These are phyloP conservation scores for Lenwebbia sp. DNA, from an alignment of 345 rosid genomes.

Conservation along the genomic window DNA sequence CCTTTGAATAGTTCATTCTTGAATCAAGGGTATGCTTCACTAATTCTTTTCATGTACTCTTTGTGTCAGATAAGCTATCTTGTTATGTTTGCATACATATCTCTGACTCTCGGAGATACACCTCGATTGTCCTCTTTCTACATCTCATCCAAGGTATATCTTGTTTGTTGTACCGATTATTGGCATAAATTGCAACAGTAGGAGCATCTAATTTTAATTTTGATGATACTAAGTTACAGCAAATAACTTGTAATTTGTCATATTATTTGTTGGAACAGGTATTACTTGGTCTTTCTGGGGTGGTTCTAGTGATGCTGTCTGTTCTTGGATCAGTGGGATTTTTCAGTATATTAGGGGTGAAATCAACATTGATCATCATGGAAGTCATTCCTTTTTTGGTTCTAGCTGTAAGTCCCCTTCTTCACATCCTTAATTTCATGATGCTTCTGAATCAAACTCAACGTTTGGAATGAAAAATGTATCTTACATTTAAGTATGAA, in stretches of 20 bases:
- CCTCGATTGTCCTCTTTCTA: conserved; percentile 64
- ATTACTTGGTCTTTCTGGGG: conserved; percentile 91
- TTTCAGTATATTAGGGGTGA: conserved; percentile 91
- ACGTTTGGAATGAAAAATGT: background rate
- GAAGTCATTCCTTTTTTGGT: conserved; percentile 99
- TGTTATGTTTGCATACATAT: conserved; percentile 97
- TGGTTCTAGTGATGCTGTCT: conserved; percentile 91
- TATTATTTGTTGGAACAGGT: conserved; percentile 40
- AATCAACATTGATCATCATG: conserved; percentile 92
- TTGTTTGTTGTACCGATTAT: background rate
- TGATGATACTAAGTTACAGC: background rate
- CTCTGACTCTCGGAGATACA: conserved; percentile 78
- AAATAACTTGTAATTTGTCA: background rate
- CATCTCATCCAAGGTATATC: conserved; percentile 73
- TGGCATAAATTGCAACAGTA: background rate
- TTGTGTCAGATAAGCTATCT: conserved; percentile 86
- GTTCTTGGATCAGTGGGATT: conserved; percentile 93
- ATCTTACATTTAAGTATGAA: background rate
- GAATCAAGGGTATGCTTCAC: background rate
- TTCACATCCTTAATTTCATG: background rate
- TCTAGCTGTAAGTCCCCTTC: conserved; percentile 68
- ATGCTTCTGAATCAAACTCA: background rate
- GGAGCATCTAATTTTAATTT: background rate
- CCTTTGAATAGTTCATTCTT: background rate
- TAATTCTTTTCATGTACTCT: background rate